These are phyloP conservation scores for Arabis hirsuta DNA, from an alignment of 345 rosid species.

Conservation along the genomic window DNA sequence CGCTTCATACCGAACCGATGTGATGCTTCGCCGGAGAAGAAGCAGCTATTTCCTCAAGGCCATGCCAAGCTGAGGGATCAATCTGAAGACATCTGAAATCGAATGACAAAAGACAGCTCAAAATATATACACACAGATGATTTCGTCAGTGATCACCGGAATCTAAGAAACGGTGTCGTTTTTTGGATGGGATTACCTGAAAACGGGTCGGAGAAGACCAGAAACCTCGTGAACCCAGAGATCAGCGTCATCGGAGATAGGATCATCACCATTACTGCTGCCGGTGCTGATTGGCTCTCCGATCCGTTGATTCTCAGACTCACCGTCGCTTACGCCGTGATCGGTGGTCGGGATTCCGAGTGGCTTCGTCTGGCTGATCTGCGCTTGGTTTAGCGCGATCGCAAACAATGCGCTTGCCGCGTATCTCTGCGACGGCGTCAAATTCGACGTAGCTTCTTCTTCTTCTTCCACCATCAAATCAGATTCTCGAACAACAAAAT, in stretches of 20 bases:
- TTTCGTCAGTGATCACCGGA: not conserved
- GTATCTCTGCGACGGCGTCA: conserved; percentile 75
- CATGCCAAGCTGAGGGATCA: conserved; percentile 76
- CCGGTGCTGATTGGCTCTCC: conserved; percentile 46
- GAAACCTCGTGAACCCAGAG: conserved; percentile 81
- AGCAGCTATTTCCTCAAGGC: conserved; percentile 82
- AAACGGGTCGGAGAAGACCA: conserved; percentile 82
- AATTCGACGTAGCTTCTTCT: conserved; percentile 49
- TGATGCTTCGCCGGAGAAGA: conserved; percentile 76
- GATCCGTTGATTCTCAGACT: conserved; percentile 1
- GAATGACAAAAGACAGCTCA: conserved; percentile 1
- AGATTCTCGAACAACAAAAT: not conserved
- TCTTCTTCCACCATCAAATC: conserved; percentile 22
- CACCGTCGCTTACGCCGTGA: conserved; percentile 28
- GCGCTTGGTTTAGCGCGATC: conserved; percentile 47
- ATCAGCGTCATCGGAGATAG: conserved; percentile 63
- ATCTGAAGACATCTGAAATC: conserved; percentile 68
- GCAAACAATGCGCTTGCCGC: conserved; percentile 81
- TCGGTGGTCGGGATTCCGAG: conserved; percentile 45
- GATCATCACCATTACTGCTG: conserved; percentile 52
- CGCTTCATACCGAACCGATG: conserved; percentile 72
- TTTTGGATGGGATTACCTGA: conserved; percentile 53
- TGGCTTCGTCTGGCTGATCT: conserved; percentile 61
- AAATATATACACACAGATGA: conserved; percentile 19
- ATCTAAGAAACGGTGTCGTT: not conserved